Evolutionary conservation across 495 filamentous ascomycete genomes (phyloP).

Genomic region (Podospora pseudopauciseta): DNA sequence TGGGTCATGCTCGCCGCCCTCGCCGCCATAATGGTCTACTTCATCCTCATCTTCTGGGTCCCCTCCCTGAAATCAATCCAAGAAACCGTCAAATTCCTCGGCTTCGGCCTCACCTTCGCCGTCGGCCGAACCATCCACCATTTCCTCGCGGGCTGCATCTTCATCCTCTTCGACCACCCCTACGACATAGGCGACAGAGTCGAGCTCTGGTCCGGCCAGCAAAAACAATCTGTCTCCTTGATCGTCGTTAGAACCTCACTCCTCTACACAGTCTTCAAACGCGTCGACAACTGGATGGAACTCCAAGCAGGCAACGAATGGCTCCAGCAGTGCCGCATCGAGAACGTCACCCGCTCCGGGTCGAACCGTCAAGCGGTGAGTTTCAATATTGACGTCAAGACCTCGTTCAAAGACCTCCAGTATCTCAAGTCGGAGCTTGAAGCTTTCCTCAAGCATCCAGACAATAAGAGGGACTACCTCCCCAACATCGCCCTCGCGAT

Average conservation of each 20-base stretch:
- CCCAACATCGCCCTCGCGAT: constrained; percentile 61
- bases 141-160: constrained; percentile 74
- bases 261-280: constrained; percentile 72
- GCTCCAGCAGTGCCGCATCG: constrained; percentile 69
- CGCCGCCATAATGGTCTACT: constrained; percentile 62
- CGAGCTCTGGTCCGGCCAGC: constrained; percentile 50
- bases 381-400: constrained; percentile 63
- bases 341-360: constrained; percentile 71
- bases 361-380: constrained; percentile 69
- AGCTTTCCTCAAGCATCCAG: constrained; percentile 54
- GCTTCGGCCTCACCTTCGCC: constrained; percentile 74
- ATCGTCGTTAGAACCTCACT: constrained; percentile 75
- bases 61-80: constrained; percentile 30
- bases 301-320: constrained; percentile 74
- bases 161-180: constrained; percentile 74
- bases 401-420: constrained; percentile 68
- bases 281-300: constrained; percentile 58
- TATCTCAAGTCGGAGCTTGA: constrained; percentile 62
- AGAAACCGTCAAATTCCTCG: constrained; percentile 52
- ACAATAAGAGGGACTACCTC: constrained; percentile 74
- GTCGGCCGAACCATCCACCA: constrained; percentile 73
- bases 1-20: constrained; percentile 45
- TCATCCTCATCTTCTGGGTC: constrained; percentile 43
- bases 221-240: constrained; percentile 45
- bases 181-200: constrained; percentile 74